A percentile compares a stretch with the other conserved stretches of the same genome.
Conservation (phyloP, 2,329 filamentous ascomycete species). For the Pleurostoma richardsiae region DNA sequence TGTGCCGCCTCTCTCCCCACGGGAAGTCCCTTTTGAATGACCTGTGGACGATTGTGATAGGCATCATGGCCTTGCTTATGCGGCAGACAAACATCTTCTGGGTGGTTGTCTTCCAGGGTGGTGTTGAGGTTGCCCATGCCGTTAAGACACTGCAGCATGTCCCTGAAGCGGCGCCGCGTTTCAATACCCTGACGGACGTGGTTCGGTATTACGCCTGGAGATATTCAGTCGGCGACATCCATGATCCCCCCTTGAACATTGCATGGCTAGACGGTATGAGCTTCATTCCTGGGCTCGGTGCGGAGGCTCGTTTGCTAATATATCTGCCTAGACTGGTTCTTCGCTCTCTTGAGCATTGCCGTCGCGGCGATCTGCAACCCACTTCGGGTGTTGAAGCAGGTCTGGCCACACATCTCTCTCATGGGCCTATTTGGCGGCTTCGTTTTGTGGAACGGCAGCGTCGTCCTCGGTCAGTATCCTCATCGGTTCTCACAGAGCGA, state of each 20-base stretch:
- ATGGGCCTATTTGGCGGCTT: constrained; percentile 67
- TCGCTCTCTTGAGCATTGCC: constrained; percentile 58
- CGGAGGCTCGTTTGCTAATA: neutral
- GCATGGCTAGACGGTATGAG: constrained; percentile 46
- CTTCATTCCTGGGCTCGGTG: neutral
- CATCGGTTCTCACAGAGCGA: no score
- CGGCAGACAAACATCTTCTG: constrained; percentile 97
- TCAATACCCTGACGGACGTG: constrained; percentile 25
- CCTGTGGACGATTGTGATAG: constrained; percentile 45
- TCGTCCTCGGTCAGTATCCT: constrained; percentile 70
- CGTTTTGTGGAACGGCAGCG: constrained; percentile 81
- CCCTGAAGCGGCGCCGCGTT: constrained; percentile 20
- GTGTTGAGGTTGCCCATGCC: constrained; percentile 47
- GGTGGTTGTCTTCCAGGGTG: constrained; percentile 75
- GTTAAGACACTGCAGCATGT: constrained; percentile 37
- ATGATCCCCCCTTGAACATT: constrained; percentile 45
- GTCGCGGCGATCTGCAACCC: constrained; percentile 51
- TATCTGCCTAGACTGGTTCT: constrained; percentile 41
- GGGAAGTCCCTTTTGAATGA: constrained; percentile 29
- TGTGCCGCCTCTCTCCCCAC: constrained; percentile 33
- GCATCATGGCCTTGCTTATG: constrained; percentile 66
- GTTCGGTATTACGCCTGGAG: constrained; percentile 32
- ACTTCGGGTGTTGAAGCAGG: constrained; percentile 33
- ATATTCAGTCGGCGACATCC: constrained; percentile 46
- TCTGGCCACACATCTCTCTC: constrained; percentile 59